Percentiles rank a stretch among this genome's conserved stretches.
Evolutionary conservation across 805 yeast genomes (phyloP).

Genomic region (Nakazawaea holstii): DNA sequence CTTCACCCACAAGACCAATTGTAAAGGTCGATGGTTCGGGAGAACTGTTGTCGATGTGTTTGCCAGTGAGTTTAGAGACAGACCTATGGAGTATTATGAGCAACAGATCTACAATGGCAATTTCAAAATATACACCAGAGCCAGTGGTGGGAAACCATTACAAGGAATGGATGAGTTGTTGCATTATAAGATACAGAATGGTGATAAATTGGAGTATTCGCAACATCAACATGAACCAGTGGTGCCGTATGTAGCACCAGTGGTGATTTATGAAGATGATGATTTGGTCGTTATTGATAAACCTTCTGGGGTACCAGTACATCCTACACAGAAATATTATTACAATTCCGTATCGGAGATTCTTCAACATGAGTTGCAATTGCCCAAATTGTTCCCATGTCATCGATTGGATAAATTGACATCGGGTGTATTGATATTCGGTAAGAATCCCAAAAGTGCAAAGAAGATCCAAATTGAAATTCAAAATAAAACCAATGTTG

Average conservation of each 20-base stretch:
- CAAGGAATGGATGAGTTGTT: slow-evolving; percentile 12
- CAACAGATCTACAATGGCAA: slow-evolving; percentile 12
- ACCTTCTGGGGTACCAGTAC: slow-evolving; percentile 51
- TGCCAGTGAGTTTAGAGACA: slow-evolving; percentile 31
- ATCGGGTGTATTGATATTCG: slow-evolving; percentile 43
- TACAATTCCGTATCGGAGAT: slow-evolving; percentile 40
- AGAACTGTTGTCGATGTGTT: slow-evolving; percentile 32
- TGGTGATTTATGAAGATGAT: slow-evolving; percentile 31
- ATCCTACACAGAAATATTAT: slow-evolving; percentile 40
- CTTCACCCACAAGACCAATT: slow-evolving; percentile 28
- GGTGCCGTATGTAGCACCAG: slow-evolving; percentile 20
- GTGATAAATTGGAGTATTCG: slow-evolving; percentile 22
- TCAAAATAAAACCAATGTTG: slow-evolving; percentile 19
- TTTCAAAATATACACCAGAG: slow-evolving; percentile 4
- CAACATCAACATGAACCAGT: slow-evolving; percentile 44
- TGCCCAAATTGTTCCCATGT: slow-evolving; percentile 23
- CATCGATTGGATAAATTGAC: slow-evolving; percentile 50
- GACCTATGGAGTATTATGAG: slow-evolving; percentile 18
- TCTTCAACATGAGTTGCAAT: slow-evolving; percentile 25
- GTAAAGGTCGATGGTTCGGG: slow-evolving; percentile 40
- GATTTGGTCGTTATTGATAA: slow-evolving; percentile 39
- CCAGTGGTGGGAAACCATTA: slow-evolving; percentile 2
- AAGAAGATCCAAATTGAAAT: slow-evolving; percentile 27
- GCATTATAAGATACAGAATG: slow-evolving; percentile 12
- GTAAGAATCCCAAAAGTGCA: slow-evolving; percentile 29